Conservation (phyloP, 2,329 filamentous ascomycete species). For the Ceratocystiopsis brevicomis region DNA sequence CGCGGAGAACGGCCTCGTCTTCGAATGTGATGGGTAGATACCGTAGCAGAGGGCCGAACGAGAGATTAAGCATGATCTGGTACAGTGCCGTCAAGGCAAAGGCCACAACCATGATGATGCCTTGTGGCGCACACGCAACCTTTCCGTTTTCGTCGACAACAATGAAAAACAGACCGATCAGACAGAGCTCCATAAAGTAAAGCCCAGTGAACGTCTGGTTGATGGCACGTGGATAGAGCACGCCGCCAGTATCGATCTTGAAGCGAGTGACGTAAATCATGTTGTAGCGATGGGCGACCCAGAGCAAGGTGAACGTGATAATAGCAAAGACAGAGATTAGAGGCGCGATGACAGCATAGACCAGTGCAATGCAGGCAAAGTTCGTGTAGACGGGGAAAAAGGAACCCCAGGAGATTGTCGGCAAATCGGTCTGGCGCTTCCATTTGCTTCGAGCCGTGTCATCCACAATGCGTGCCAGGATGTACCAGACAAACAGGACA, state of each 20-base stretch:
- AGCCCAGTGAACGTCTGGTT: conserved; percentile 91
- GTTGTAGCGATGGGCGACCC: conserved; percentile 91
- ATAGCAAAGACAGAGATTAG: conserved; percentile 86
- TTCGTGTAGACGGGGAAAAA: conserved; percentile 97
- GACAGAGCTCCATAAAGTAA: conserved; percentile 82
- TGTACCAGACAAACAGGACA: conserved; percentile 62
- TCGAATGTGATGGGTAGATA: conserved; percentile 91
- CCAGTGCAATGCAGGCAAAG: conserved; percentile 76
- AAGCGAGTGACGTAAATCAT: conserved; percentile 90
- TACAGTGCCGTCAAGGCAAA: conserved; percentile 53
- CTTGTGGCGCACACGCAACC: conserved; percentile 52
- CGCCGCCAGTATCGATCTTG: conserved; percentile 73
- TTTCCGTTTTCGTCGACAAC: conserved; percentile 35
- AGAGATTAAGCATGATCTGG: conserved; percentile 61
- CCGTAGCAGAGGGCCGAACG: conserved; percentile 69
- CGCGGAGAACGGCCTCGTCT: conserved; percentile 80
- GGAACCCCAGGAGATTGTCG: conserved; percentile 68
- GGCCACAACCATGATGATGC: conserved; percentile 65
- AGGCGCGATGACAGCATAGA: conserved; percentile 78
- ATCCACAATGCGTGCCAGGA: conserved; percentile 65
- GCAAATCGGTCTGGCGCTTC: conserved; percentile 60
- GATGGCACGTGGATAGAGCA: conserved; percentile 79
- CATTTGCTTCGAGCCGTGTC: conserved; percentile 71
- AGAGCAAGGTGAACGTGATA: conserved; percentile 77
- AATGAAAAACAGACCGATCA: conserved; percentile 81